phyloP scores from a whole-genome alignment of 148 eudicot genomes.

The Spergularia marina region DNA sequence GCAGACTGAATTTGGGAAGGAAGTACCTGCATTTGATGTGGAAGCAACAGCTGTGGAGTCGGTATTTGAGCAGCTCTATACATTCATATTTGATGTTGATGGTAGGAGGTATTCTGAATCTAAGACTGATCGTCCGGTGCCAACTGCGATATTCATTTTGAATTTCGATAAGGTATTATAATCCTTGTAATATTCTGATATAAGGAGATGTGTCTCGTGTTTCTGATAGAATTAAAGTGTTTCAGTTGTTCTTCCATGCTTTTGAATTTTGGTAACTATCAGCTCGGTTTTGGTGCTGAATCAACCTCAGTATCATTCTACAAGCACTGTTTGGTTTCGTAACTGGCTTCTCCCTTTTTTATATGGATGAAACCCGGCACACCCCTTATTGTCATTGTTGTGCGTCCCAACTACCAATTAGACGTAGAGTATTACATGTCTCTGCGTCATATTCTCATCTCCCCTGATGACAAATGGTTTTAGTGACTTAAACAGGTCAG shows the following conservation, averaged over 20 bases:
- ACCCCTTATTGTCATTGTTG: background rate
- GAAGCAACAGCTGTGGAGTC: slow-evolving; percentile 90
- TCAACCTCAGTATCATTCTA: background rate
- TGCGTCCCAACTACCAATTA: background rate
- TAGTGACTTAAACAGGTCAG: slow-evolving; percentile 58
- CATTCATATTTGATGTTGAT: slow-evolving; percentile 75
- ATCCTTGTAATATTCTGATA: background rate
- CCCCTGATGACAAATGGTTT: slow-evolving; percentile 14
- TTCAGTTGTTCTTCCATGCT: background rate
- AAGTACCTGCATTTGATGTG: slow-evolving; percentile 91
- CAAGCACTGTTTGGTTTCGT: background rate
- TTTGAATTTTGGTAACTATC: background rate
- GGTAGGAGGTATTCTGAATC: slow-evolving; percentile 43
- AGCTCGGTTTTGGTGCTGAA: background rate
- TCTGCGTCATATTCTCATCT: slow-evolving; percentile 8
- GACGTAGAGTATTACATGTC: background rate
- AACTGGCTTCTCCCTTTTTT: background rate
- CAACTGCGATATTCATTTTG: slow-evolving; percentile 81
- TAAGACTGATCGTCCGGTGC: slow-evolving; percentile 72
- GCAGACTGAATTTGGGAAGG: slow-evolving; percentile 88
- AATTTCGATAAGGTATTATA: slow-evolving; percentile 87
- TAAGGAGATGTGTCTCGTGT: background rate
- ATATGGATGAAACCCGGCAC: background rate
- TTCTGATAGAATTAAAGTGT: background rate
- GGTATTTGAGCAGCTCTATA: slow-evolving; percentile 74